Conservation (phyloP, 2,329 filamentous ascomycete genomes). For the Fonsecaea erecta region DNA sequence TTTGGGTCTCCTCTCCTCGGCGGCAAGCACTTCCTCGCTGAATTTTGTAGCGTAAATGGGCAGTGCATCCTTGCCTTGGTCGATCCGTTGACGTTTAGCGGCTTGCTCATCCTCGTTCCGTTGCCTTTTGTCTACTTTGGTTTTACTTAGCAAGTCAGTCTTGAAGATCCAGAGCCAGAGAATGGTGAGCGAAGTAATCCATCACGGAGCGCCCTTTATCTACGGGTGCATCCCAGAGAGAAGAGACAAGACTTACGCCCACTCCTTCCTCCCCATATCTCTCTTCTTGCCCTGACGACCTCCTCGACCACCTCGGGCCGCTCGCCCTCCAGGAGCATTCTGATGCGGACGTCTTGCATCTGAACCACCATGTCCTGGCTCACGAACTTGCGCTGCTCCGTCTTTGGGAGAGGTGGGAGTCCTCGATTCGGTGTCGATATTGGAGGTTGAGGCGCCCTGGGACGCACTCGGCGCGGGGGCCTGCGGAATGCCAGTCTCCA, state of each 20-base stretch:
- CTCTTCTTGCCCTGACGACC: constrained; percentile 56
- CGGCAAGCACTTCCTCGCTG: constrained; percentile 80
- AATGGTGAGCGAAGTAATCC: constrained; percentile 13
- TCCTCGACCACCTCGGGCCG: constrained; percentile 38
- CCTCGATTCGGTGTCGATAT: not conserved
- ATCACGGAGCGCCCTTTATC: constrained; percentile 22
- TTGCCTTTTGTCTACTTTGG: constrained; percentile 57
- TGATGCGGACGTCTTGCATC: constrained; percentile 28
- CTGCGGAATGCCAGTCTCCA: constrained; percentile 23
- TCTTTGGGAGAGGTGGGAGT: not conserved
- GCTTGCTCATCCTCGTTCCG: constrained; percentile 57
- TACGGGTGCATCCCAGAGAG: constrained; percentile 4
- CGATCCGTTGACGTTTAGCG: constrained; percentile 60
- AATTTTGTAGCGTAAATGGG: constrained; percentile 64
- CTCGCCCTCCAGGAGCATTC: constrained; percentile 30
- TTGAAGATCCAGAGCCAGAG: constrained; percentile 31
- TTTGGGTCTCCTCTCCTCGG: constrained; percentile 86
- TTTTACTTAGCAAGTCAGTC: constrained; percentile 58
- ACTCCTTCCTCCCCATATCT: constrained; percentile 70
- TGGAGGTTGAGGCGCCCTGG: not conserved
- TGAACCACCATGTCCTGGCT: constrained; percentile 9
- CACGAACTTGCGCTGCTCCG: constrained; percentile 13
- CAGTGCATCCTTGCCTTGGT: constrained; percentile 47
- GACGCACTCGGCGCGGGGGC: constrained; percentile 16
- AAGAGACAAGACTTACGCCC: constrained; percentile 59